Conservation (phyloP, 495 filamentous ascomycete genomes). For the Hyaloscypha variabilis region DNA sequence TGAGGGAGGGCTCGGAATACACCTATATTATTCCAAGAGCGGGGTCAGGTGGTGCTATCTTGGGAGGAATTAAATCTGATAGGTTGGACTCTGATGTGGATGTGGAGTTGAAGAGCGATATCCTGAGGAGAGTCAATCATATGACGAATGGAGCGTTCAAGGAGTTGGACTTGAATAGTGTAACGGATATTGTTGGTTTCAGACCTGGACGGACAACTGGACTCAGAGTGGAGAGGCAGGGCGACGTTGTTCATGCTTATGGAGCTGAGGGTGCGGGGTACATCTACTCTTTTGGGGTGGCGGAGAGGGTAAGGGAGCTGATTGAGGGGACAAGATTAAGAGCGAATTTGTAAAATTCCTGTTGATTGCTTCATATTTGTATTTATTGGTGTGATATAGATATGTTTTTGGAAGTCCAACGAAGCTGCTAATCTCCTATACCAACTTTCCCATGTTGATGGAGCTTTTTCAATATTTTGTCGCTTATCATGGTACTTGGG, state of each 20-base stretch:
- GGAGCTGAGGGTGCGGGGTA: constrained; percentile 36
- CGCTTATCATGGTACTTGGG: not conserved
- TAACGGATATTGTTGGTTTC: constrained; percentile 35
- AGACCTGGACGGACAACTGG: constrained; percentile 35
- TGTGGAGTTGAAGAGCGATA: constrained; percentile 24
- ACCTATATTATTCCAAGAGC: constrained; percentile 55
- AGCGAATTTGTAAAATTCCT: constrained; percentile 10
- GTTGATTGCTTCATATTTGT: not conserved
- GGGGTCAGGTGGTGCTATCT: constrained; percentile 42
- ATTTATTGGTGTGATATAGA: too few species aligned
- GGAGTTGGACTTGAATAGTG: constrained; percentile 13
- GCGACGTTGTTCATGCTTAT: constrained; percentile 40
- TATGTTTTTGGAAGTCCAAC: too few species aligned
- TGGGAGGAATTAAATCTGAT: constrained; percentile 50
- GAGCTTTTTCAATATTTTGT: not conserved
- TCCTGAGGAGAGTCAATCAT: constrained; percentile 27
- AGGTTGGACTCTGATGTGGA: constrained; percentile 31
- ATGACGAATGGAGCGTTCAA: constrained; percentile 24
- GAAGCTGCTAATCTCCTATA: too few species aligned
- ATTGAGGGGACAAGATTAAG: constrained; percentile 1
- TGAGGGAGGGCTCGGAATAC: constrained; percentile 48
- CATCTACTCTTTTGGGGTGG: constrained; percentile 37
- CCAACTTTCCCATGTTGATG: not conserved
- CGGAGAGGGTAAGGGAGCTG: constrained; percentile 26
- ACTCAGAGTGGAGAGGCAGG: constrained; percentile 37